Evolutionary conservation across 306 rosid genomes (phyloP), one percentile per base, ranked within the genome.

Genomic region (Gastrolobium bilobum): DNA sequence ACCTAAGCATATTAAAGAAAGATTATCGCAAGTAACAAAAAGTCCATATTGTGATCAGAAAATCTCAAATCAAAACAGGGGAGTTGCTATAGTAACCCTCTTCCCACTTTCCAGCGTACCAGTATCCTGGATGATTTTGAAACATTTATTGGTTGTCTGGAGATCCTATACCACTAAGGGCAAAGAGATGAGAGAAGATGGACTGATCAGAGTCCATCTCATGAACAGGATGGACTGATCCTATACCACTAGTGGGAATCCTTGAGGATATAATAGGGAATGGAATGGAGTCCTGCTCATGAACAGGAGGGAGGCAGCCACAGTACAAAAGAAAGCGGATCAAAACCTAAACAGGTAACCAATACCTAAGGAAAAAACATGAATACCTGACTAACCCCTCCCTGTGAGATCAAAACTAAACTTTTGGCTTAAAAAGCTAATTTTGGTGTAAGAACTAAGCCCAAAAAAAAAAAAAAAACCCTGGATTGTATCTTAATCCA

Each of bases 381-480:
- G 31, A 13, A 47, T 3, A 68, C n/a, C 31, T 68, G 58, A 47
- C 6, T n/a, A 68, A 46, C 42, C 58, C 58, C 31, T 47, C 43
- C 29, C 6, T 31, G 11, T 46, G 73, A 46, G 73, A 46, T 65
- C 8, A 42, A 34, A 20, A 44, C 15, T 43, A 10, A 66, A 43
- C 54, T 66, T 66, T 29, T 66, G 54, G 72, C 72, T 26, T 43
- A 26, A 42, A 40, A 66, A 15, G 44, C 4, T 20, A 20, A 58
- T 4, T 37, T 30, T 44, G 34, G 69, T 58, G 47, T 46, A 11
- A 74, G 30, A 72, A 46, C 15, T n/a, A 69, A 33, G n/a, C 14
- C 33, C 3, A 1, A 40, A 15, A 14, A 8, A 11, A 48, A 9
- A 0, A 47, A 68, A 3, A 31, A 68, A 0, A 59, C 30, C 74